These are phyloP conservation scores for Mrakia blollopis DNA, from an alignment of 768 basidiomycete genomes.

Conservation along the genomic window DNA sequence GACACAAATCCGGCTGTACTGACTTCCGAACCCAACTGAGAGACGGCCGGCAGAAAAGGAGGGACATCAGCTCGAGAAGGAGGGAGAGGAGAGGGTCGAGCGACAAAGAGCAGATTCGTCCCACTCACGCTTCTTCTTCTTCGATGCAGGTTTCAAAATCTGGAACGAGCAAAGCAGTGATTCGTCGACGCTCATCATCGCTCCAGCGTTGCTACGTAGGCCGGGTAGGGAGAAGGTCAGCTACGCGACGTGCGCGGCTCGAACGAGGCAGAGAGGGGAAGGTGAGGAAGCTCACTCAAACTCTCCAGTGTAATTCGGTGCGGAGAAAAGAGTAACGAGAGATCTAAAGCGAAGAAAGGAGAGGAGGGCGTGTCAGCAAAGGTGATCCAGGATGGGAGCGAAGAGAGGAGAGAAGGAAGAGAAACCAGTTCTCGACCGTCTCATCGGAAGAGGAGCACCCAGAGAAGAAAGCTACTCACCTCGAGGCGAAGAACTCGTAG, in stretches of 20 bases:
- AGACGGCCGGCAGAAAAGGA: no score
- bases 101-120: not conserved
- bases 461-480: no score
- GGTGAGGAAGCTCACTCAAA: slow-evolving; percentile 55
- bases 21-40: not conserved
- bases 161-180: slow-evolving; percentile 97
- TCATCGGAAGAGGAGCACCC: no score
- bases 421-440: slow-evolving; percentile 43
- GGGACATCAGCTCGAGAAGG: no score
- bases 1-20: no score
- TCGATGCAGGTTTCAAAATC: slow-evolving; percentile 97
- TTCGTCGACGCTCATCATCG: slow-evolving; percentile 99
- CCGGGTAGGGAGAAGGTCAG: not conserved
- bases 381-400: no score
- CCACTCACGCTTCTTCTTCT: not conserved
- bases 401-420: no score
- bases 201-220: slow-evolving; percentile 68
- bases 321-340: slow-evolving; percentile 92
- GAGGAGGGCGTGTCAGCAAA: no score
- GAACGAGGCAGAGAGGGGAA: not conserved
- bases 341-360: slow-evolving; percentile 45
- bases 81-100: not conserved
- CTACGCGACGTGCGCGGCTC: not conserved
- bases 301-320: slow-evolving; percentile 68
- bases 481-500: slow-evolving; percentile 86